phyloP scores from a whole-genome alignment of 2,329 filamentous ascomycete genomes.

The Sclerotiophoma versabilis region DNA sequence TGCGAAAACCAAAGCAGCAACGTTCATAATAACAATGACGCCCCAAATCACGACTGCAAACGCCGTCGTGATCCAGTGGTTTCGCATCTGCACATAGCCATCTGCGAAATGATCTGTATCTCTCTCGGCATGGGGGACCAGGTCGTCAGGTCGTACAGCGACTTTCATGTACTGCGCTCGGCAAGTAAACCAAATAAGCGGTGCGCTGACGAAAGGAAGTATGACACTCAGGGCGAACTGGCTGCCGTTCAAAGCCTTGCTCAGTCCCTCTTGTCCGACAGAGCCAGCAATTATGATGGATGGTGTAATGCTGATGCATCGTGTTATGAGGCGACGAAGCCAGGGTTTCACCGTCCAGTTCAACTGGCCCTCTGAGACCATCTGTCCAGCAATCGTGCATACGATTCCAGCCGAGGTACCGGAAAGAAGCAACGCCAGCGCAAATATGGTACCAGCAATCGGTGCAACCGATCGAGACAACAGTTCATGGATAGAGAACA shows the following conservation, averaged over 20 bases:
- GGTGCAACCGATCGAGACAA: conserved; percentile 73
- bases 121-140: background rate
- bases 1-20: conserved; percentile 73
- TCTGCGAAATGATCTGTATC: conserved; percentile 22
- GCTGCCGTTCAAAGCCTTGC: conserved; percentile 73
- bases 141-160: conserved; percentile 36
- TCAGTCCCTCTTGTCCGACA: conserved; percentile 74
- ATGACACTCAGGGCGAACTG: conserved; percentile 83
- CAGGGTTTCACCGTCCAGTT: conserved; percentile 78
- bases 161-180: conserved; percentile 82
- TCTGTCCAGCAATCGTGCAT: conserved; percentile 88
- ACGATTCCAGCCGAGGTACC: conserved; percentile 84
- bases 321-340: conserved; percentile 78
- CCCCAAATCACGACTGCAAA: conserved; percentile 73
- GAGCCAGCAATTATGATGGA: conserved; percentile 84
- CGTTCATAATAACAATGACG: conserved; percentile 78
- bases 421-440: conserved; percentile 78
- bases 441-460: conserved; percentile 83
- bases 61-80: conserved; percentile 69
- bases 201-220: conserved; percentile 81
- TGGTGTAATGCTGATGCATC: conserved; percentile 80
- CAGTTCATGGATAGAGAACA: conserved; percentile 82
- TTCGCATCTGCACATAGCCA: conserved; percentile 67
- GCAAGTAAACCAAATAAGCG: conserved; percentile 85
- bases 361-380: conserved; percentile 84